Percentiles rank a stretch among this genome's conserved stretches.
Conservation (phyloP, 306 rosid species). For the Elaeagnus macrophylla region DNA sequence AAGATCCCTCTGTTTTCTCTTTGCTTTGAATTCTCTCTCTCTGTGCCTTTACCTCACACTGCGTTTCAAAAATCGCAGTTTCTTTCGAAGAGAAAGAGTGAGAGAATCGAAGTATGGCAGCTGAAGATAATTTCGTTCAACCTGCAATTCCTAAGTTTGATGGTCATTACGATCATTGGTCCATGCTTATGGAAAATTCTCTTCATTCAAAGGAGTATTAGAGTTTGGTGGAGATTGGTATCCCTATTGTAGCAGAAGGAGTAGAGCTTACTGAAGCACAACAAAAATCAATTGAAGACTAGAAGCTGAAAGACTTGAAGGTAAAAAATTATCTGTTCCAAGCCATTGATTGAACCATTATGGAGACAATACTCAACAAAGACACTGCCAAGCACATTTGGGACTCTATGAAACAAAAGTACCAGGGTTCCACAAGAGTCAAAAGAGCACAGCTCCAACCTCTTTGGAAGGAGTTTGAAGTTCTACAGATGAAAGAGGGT, state of each 20-base stretch:
- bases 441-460: not conserved
- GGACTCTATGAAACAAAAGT: conserved; percentile 1
- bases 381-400: not conserved
- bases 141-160: conserved; percentile 12
- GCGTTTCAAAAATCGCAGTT: no score
- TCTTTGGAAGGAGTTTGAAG: not conserved
- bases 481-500: conserved; percentile 3
- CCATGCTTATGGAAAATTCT: conserved; percentile 12
- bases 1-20: no score
- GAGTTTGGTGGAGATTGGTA: conserved; percentile 7
- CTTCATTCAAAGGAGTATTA: conserved; percentile 5
- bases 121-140: conserved; percentile 3
- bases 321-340: no score
- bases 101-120: conserved; percentile 4
- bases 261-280: not conserved
- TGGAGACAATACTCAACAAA: conserved; percentile 1
- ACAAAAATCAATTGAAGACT: conserved; percentile 1
- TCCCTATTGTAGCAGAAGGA: not conserved
- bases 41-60: no score
- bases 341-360: no score
- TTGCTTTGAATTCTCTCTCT: no score
- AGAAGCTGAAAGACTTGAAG: not conserved
- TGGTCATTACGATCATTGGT: conserved; percentile 14
- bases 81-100: conserved; percentile 1
- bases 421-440: not conserved